These are phyloP conservation scores for Aciculosporium take DNA, from an alignment of 2,329 filamentous ascomycete genomes.

Conservation along the genomic window DNA sequence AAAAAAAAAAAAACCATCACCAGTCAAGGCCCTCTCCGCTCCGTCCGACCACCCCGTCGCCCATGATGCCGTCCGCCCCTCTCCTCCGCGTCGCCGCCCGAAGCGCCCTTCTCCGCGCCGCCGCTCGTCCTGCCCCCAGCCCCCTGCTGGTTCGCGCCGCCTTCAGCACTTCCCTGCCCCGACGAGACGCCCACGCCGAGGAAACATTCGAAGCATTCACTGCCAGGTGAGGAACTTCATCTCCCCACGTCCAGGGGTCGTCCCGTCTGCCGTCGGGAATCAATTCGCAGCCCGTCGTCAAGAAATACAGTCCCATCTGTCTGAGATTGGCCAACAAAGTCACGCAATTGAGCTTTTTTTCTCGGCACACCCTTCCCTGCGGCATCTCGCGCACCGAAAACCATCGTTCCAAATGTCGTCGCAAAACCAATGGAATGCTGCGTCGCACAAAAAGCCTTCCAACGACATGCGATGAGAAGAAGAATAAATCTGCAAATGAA, in stretches of 20 bases:
- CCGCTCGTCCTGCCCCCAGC: constrained; percentile 40
- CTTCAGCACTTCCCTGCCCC: constrained; percentile 49
- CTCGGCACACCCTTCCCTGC: no score
- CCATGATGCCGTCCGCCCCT: constrained; percentile 48
- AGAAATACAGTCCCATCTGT: background rate
- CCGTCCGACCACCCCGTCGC: constrained; percentile 6
- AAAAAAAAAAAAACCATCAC: background rate
- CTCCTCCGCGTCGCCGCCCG: constrained; percentile 60
- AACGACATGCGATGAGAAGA: no score
- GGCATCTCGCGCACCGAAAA: background rate
- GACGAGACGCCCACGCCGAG: constrained; percentile 58
- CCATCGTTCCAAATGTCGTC: background rate
- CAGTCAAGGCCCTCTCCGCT: background rate
- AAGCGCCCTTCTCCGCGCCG: constrained; percentile 51
- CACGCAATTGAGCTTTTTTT: background rate
- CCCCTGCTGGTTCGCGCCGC: constrained; percentile 42
- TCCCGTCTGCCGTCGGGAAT: no score
- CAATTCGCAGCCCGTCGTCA: background rate
- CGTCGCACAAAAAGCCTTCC: background rate
- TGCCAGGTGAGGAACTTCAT: constrained; percentile 61
- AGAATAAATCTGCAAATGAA: background rate
- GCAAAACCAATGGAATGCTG: background rate
- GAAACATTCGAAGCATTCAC: constrained; percentile 99
- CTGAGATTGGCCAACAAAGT: background rate
- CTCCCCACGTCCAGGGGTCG: no score